Evolutionary conservation across 2,329 filamentous ascomycete genomes (phyloP), one percentile per base, ranked within the genome.

Genomic region (Trichoderma aggressivum): DNA sequence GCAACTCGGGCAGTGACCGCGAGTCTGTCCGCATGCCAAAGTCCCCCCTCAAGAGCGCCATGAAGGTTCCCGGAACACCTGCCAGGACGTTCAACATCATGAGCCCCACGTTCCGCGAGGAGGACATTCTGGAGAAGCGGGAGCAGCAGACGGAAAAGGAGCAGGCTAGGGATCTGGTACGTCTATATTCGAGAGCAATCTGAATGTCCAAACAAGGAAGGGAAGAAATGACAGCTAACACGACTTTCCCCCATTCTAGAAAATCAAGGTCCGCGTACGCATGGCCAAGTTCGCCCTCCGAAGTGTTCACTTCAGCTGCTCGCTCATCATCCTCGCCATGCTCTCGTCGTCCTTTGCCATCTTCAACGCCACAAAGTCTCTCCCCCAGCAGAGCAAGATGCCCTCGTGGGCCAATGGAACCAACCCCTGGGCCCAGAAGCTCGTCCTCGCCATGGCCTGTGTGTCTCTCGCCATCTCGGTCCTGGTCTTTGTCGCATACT

Each of bases 281-380:
- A 87, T 98, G 82, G 96, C 95, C 76, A 99, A 99, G 85, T 91
- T 98, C 77, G 89, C 97, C 73, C 90, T 99, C n/a, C 92, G 96
- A 75, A 92, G 94, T 70, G 92, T 98, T 83, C 98, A 95, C 86
- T 98, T 99, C 82, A 94, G 93, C 81, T 99, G 96, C 86, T 95
- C 93, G 81, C 87, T 98, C 72, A 98, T 99, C 79, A 93, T 99
- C 75, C 88, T 99, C 71, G 87, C 94, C 73, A 95, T 99, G 89
- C 85, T 99, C 68, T 90, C 92, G 16, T 89, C 93, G n/a, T 94
- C 93, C 4, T 93, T 99, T 78, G 85, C 90, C 75, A 94, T 99
- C 81, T 99, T 99, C 89, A 94, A 96, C 81, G 88, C 94, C 63
- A 98, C 96, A 72, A 93, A 89, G 79, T 68, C 83, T 18, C 85